These are phyloP conservation scores for Mollisia scopiformis DNA, from an alignment of 2,329 filamentous ascomycete genomes.

Conservation along the genomic window DNA sequence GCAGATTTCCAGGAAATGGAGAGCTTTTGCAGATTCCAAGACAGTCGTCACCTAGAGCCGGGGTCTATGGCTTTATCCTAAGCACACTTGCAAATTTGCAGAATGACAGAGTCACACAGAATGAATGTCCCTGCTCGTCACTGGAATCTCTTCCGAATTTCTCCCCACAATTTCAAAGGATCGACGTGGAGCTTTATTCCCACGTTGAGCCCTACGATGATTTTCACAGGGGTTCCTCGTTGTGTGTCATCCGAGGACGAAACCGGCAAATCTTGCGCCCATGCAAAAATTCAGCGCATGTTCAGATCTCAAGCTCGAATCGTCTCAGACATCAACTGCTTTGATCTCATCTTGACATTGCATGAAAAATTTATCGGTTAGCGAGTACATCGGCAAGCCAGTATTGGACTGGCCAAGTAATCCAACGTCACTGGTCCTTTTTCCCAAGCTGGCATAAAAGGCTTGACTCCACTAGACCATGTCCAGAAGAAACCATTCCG, in stretches of 20 bases:
- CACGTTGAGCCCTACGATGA: neutral
- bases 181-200: neutral
- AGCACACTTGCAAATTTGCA: neutral
- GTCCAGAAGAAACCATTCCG: neutral
- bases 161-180: neutral
- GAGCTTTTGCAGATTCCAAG: neutral
- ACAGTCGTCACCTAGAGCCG: neutral
- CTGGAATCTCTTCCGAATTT: neutral
- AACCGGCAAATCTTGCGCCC: conserved; percentile 8
- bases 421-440: neutral
- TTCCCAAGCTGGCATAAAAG: conserved; percentile 1
- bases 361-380: neutral
- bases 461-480: neutral
- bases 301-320: conserved; percentile 6
- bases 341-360: conserved; percentile 3
- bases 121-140: too few relatives aligned
- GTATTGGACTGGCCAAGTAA: neutral
- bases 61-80: too few relatives aligned
- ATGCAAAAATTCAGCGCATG: neutral
- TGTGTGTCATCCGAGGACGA: conserved; percentile 3
- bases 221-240: neutral
- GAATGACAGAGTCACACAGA: too few relatives aligned
- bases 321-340: conserved; percentile 6
- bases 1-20: neutral
- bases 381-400: neutral